Base-by-base conservation (phyloP, 352 stramenopile species). In the Globisporangium rhizosaccharum region DNA sequence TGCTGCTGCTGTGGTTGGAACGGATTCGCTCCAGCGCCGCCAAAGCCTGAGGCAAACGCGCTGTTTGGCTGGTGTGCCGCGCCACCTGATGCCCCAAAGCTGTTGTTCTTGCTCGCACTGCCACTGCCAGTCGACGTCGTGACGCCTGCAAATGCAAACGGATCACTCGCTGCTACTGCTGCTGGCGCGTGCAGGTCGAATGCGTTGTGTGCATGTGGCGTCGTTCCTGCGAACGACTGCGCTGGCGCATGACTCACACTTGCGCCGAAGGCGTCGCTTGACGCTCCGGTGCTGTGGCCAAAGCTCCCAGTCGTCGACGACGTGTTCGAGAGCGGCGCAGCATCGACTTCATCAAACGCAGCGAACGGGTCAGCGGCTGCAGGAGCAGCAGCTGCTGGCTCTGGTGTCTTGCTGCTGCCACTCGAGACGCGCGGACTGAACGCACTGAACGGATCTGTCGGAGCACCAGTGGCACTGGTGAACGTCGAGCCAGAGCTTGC, bases 261-360 rank as follows among this genome's bases (percentile, higher is more conserved):
- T 1, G 54, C 41, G 2, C 55, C 46, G 46, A 65, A 75, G 2
- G 39, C 52, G 33, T 50, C 33, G 12, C 14, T 52, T 37, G 49
- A 39, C 7, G 30, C 9, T 39, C n/a, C 37, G n/a, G 23, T 28
- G 39, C 18, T 28, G 6, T 30, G 33, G 23, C 61, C 55, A 62
- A 67, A 67, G 14, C 62, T 57, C 18, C 72, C 72, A 37, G 45
- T 51, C 3, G 37, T 50, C 14, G 33, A 39, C 33, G 33, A 39
- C 33, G 33, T 1, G 33, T 39, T 39, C 33, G 33, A 39, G 33
- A 39, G 33, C 33, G 63, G 36, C 1, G 66, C 45, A 37, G 41
- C 46, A 56, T 74, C 74, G 41, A 87, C 71, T 17, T 49, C 65
- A 52, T 88, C 77, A 55, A 92, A 92, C 42, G 81, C 83, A 26